These are phyloP conservation scores for Huntiella bhutanensis DNA, from an alignment of 2,329 filamentous ascomycete genomes.

Conservation along the genomic window DNA sequence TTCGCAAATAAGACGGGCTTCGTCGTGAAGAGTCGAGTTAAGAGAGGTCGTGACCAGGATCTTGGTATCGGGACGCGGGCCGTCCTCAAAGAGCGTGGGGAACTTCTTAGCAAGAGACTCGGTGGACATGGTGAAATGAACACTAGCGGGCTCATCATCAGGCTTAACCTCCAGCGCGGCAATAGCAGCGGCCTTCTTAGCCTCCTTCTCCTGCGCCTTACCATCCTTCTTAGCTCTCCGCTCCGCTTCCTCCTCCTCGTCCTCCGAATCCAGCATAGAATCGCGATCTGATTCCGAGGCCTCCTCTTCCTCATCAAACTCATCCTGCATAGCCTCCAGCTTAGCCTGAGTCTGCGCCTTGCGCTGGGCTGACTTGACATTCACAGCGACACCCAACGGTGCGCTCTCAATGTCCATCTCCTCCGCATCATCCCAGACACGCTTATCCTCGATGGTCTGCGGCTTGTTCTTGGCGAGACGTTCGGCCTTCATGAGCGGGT, in stretches of 20 bases:
- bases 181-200: constrained; percentile 17
- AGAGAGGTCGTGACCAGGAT: constrained; percentile 82
- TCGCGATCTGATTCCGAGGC: constrained; percentile 41
- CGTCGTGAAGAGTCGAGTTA: constrained; percentile 70
- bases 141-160: constrained; percentile 22
- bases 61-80: constrained; percentile 49
- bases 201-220: constrained; percentile 8
- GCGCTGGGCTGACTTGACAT: constrained; percentile 37
- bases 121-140: constrained; percentile 11
- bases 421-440: constrained; percentile 70
- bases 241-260: constrained; percentile 28
- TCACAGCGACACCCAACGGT: constrained; percentile 34
- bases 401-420: constrained; percentile 25
- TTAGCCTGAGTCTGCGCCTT: constrained; percentile 35
- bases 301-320: constrained; percentile 25
- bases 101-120: constrained; percentile 39
- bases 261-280: constrained; percentile 57
- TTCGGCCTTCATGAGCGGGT: constrained; percentile 55
- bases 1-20: constrained; percentile 58
- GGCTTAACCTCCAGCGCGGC: constrained; percentile 43
- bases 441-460: constrained; percentile 65
- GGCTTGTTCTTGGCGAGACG: constrained; percentile 64
- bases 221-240: constrained; percentile 26
- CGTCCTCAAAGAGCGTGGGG: constrained; percentile 40
- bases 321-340: constrained; percentile 27